Base-by-base conservation (phyloP, 768 basidiomycete genomes). In the Fomitopsis serialis region DNA sequence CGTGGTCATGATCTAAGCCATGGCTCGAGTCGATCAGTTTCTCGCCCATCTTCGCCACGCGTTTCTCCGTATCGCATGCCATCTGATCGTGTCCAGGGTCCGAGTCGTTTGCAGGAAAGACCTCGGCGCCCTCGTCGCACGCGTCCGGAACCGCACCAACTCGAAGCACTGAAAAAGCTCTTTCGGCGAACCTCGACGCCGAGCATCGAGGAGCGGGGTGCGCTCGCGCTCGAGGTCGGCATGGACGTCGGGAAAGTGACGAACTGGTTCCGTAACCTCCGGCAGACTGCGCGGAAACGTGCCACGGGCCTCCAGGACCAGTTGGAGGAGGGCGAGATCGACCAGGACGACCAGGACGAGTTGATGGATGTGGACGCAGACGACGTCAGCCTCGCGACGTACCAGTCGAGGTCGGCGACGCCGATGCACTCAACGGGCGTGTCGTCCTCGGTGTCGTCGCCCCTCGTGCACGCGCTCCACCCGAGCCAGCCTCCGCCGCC, bases 201-300 rank as follows among this genome's bases (percentile, higher is more conserved):
- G 6, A 82, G 85, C 13, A 89, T 91, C 55, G 89, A 92, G 66
- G 84, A 91, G 67, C 85, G 89, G 46, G 78, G 78, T 45, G 79
- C 81, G 42, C 72, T 92, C 3, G 89, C 87, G 9, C 72, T 78
- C 22, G 84, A 90, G 70, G 80, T 90, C 54, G 89, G 87, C 71
- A 90, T 92, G 89, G 89, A 92, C 68, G 68, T 91, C 53, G 85
- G 83, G 58, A 89, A 89, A 69, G 88, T 92, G 49, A 89, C 89
- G 17, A 92, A 92, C 66, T 92, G 89, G 89, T 91, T 91, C 75
- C 77, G 89, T 34, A 92, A 92, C 64, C 75, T 91, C 53, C 80
- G 89, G 35, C 89, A 92, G 70, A 87, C 86, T 17, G 78, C 88
- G n/a, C 72, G 88, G 42, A 89, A 84, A 68, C 81, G 88, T 22